Conservation (phyloP, 257 asterid genomes). For the Solanum medicagineum region DNA sequence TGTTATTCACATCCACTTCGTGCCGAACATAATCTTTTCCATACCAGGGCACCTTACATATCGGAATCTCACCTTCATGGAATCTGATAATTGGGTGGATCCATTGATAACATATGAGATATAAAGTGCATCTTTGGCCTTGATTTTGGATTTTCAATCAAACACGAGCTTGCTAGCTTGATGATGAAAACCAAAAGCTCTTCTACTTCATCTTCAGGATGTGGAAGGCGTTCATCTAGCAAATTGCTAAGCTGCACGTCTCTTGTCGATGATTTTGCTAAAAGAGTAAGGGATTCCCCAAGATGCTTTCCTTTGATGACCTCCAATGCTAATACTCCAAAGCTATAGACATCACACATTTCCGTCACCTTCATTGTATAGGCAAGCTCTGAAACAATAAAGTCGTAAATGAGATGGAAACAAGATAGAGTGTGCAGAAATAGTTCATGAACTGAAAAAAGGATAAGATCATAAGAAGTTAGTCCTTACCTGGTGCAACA, state of each 20-base stretch:
- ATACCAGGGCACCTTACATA: not conserved
- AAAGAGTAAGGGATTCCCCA: not conserved
- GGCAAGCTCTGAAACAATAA: constrained; percentile 1
- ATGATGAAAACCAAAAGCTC: not conserved
- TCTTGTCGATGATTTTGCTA: not conserved
- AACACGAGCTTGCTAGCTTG: not conserved
- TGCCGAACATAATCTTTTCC: not conserved
- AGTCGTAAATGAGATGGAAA: not conserved
- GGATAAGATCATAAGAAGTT: too few species aligned
- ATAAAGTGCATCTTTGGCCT: not conserved
- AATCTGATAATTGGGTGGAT: not conserved
- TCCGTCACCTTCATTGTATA: constrained; percentile 1
- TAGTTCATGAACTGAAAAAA: not conserved
- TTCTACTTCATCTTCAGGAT: not conserved
- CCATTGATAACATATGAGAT: not conserved
- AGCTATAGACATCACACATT: constrained; percentile 8
- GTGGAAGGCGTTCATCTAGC: not conserved
- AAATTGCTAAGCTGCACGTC: not conserved
- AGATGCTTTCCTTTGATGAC: constrained; percentile 3
- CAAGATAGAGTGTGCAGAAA: not conserved
- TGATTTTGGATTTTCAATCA: not conserved
- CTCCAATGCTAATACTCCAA: constrained; percentile 8
- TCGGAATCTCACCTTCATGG: not conserved
- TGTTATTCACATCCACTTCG: not conserved
- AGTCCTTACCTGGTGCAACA: not conserved